Conservation (phyloP, 768 basidiomycete species). For the Coprinellus aureogranulatus region DNA sequence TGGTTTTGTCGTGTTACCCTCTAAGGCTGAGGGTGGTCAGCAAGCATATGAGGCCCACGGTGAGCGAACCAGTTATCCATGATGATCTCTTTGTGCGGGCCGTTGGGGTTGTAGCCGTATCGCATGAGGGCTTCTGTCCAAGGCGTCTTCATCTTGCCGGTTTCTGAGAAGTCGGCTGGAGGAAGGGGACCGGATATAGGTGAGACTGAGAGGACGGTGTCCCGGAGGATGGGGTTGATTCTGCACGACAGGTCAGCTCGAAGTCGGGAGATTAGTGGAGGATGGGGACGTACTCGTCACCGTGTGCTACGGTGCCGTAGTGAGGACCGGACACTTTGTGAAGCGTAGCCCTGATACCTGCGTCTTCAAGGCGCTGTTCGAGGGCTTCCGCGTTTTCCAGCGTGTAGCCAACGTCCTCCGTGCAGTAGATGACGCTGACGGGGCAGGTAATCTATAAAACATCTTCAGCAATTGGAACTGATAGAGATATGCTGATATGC, state of each 20-base stretch:
- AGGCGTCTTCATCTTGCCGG: slow-evolving; percentile 7
- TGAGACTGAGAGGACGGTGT: not conserved
- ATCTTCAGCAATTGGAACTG: not conserved
- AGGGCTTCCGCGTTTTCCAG: slow-evolving; percentile 20
- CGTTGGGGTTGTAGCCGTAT: slow-evolving; percentile 7
- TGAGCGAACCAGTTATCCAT: too few relatives aligned
- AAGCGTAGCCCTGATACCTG: slow-evolving; percentile 19
- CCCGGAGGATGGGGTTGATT: slow-evolving; percentile 6
- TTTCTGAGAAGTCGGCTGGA: not conserved
- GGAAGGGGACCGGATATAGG: not conserved
- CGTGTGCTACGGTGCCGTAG: slow-evolving; percentile 23
- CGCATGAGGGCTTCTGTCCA: slow-evolving; percentile 3
- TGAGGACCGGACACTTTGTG: slow-evolving; percentile 28
- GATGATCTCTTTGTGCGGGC: too few relatives aligned
- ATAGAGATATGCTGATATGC: not conserved
- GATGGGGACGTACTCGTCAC: slow-evolving; percentile 17
- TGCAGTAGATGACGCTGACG: slow-evolving; percentile 28
- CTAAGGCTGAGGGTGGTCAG: too few relatives aligned
- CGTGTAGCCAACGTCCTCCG: slow-evolving; percentile 29
- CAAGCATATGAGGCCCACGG: too few relatives aligned
- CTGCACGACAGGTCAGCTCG: not conserved
- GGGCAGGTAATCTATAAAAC: slow-evolving; percentile 23
- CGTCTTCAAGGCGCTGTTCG: slow-evolving; percentile 13
- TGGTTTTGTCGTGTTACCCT: too few relatives aligned
- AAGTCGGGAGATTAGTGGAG: not conserved